phyloP scores from a whole-genome alignment of 176 grass and related monocot genomes.

The Cenchrus americanus region DNA sequence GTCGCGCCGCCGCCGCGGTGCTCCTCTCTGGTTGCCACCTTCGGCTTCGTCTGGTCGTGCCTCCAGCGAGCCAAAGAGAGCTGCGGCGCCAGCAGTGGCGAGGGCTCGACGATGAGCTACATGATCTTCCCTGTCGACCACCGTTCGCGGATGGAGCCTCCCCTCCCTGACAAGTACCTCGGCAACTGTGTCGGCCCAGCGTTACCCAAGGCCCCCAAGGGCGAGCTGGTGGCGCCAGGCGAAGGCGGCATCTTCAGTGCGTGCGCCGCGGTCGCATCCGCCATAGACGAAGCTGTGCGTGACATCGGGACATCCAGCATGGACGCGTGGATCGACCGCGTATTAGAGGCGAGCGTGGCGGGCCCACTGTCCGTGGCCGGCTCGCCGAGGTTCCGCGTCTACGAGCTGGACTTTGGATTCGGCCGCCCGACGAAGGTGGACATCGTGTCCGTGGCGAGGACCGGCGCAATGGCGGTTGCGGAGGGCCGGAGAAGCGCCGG shows the following conservation, averaged over 20 bases:
- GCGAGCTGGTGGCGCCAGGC: conserved; percentile 28
- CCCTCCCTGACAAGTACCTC: conserved; percentile 50
- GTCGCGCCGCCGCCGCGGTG: conserved; percentile 36
- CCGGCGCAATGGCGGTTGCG: conserved; percentile 52
- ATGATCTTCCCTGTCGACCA: conserved; percentile 48
- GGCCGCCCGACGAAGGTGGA: conserved; percentile 67
- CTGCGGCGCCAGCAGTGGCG: not conserved
- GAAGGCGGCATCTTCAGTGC: conserved; percentile 27
- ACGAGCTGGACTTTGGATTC: conserved; percentile 65
- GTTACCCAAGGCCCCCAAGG: not conserved
- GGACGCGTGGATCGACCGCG: not conserved
- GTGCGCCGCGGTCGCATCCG: conserved; percentile 26
- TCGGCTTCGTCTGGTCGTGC: conserved; percentile 48
- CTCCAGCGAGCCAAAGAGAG: conserved; percentile 35
- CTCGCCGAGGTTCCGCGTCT: conserved; percentile 66
- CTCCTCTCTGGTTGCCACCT: conserved; percentile 49
- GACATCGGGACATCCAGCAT: not conserved
- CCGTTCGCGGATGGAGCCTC: conserved; percentile 42
- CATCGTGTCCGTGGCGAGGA: conserved; percentile 50
- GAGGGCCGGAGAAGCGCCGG: conserved; percentile 34
- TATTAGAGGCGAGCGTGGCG: not conserved
- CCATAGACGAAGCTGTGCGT: conserved; percentile 26
- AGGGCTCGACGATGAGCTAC: not conserved
- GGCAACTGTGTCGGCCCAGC: conserved; percentile 58
- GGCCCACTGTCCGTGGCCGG: conserved; percentile 40